Evolutionary conservation across 2,329 filamentous ascomycete species (phyloP).

Genomic region (Ophiostoma piceae): DNA sequence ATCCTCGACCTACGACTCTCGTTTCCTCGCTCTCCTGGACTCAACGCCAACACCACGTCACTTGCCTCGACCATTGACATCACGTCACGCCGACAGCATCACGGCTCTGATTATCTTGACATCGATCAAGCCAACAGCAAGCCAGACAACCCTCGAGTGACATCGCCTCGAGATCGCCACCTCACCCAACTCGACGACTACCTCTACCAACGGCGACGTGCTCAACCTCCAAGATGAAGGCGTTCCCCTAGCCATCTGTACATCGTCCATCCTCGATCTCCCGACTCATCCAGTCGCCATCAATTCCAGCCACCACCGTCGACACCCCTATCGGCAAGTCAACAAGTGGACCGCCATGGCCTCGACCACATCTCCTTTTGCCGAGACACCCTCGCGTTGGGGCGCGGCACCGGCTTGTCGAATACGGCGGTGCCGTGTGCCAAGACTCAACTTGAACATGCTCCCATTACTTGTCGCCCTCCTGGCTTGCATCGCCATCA

Average conservation of each 20-base stretch:
- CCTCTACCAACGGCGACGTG: constrained; percentile 16
- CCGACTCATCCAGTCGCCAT: background rate
- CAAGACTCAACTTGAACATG: constrained; percentile 13
- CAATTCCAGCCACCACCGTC: background rate
- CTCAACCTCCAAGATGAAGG: constrained; percentile 21
- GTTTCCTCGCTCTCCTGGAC: background rate
- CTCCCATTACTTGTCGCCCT: constrained; percentile 37
- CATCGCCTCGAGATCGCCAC: background rate
- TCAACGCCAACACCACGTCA: background rate
- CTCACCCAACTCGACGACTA: background rate
- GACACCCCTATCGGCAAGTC: background rate
- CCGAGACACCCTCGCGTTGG: background rate
- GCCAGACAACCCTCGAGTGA: background rate
- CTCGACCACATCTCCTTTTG: background rate
- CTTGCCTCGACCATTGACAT: background rate
- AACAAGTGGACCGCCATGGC: constrained; percentile 5
- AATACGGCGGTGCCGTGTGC: constrained; percentile 11
- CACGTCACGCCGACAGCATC: too few relatives aligned
- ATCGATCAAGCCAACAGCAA: background rate
- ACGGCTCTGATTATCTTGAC: too few relatives aligned
- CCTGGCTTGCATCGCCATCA: constrained; percentile 37
- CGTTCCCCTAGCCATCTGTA: constrained; percentile 17
- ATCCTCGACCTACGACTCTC: background rate
- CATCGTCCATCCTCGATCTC: constrained; percentile 12
- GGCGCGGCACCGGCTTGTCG: constrained; percentile 9